Evolutionary conservation across 2,329 filamentous ascomycete genomes (phyloP).

Genomic region (Anisogramma anomala): DNA sequence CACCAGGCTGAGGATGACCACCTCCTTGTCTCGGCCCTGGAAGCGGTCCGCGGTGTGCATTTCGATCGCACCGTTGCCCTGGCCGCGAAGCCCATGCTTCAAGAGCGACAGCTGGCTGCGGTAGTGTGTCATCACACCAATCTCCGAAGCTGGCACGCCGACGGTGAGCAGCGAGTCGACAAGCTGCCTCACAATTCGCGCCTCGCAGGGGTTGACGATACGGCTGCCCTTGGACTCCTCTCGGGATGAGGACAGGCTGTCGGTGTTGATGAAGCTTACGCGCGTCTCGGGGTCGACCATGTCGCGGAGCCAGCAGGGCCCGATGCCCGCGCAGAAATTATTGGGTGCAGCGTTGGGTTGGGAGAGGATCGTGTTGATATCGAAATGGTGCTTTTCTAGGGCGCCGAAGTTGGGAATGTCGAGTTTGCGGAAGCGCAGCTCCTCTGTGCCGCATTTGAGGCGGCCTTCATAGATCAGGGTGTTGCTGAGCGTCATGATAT

Average conservation of each 20-base stretch:
- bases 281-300: constrained; percentile 59
- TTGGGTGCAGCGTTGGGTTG: constrained; percentile 24
- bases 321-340: constrained; percentile 42
- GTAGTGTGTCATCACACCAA: constrained; percentile 96
- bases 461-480: constrained; percentile 84
- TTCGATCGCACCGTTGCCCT: constrained; percentile 52
- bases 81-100: constrained; percentile 54
- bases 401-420: constrained; percentile 53
- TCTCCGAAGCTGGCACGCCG: constrained; percentile 63
- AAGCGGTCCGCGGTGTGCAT: constrained; percentile 97
- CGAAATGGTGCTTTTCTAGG: constrained; percentile 49
- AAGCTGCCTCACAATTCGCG: constrained; percentile 63
- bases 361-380: constrained; percentile 33
- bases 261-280: constrained; percentile 83
- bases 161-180: constrained; percentile 66
- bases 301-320: constrained; percentile 64
- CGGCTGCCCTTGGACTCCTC: constrained; percentile 73
- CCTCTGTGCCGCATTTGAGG: constrained; percentile 75
- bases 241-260: constrained; percentile 52
- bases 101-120: constrained; percentile 80
- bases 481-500: constrained; percentile 91
- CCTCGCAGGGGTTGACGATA: constrained; percentile 81
- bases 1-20: constrained; percentile 77
- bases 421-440: constrained; percentile 59
- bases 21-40: constrained; percentile 91